Conservation (phyloP, 1,139 yeast species). For the Kazachstania sp. region DNA sequence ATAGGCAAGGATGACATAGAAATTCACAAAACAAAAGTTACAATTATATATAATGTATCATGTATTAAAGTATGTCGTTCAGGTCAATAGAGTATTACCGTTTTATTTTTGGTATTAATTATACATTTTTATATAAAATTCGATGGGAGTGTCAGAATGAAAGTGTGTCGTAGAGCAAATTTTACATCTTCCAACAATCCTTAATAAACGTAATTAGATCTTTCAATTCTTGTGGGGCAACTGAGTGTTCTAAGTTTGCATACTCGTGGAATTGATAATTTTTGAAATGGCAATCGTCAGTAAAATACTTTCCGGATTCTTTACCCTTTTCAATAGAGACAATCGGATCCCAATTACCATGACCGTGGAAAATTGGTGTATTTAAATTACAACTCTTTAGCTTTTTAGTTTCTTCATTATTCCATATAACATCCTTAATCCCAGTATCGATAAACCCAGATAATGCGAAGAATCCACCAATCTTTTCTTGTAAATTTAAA, state of each 20-base stretch:
- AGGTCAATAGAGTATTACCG: no score
- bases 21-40: no score
- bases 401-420: slow-evolving; percentile 10
- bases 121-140: not conserved
- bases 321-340: slow-evolving; percentile 45
- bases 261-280: slow-evolving; percentile 52
- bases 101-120: no score
- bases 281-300: slow-evolving; percentile 29
- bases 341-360: slow-evolving; percentile 72
- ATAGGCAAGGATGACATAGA: no score
- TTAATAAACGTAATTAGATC: slow-evolving; percentile 50
- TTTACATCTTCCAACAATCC: slow-evolving; percentile 12
- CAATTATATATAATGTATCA: no score
- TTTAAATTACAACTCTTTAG: slow-evolving; percentile 36
- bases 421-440: slow-evolving; percentile 29
- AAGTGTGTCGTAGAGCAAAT: not conserved
- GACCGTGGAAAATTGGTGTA: slow-evolving; percentile 84
- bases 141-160: not conserved
- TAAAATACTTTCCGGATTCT: slow-evolving; percentile 40
- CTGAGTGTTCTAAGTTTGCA: slow-evolving; percentile 57
- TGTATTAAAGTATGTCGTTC: no score
- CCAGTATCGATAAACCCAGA: slow-evolving; percentile 56
- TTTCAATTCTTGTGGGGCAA: slow-evolving; percentile 54
- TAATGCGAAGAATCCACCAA: slow-evolving; percentile 72
- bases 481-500: slow-evolving; percentile 42